Conservation (phyloP, 306 rosid species). For the Dryas drummondii region DNA sequence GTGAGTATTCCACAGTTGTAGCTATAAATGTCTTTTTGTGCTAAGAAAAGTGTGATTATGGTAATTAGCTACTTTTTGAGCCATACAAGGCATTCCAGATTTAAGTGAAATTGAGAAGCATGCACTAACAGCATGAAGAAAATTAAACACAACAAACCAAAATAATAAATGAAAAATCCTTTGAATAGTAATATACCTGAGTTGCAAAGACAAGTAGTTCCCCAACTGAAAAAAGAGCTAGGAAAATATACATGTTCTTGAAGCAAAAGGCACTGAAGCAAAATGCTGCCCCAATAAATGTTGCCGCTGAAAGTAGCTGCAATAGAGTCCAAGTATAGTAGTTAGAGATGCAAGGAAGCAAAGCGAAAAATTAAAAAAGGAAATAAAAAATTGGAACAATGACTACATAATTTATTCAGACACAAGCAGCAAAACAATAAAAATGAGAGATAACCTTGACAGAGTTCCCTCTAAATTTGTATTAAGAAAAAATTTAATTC, state of each 20-base stretch:
- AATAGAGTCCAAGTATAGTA: slow-evolving; percentile 7
- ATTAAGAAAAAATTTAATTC: not conserved
- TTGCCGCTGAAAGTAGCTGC: slow-evolving; percentile 73
- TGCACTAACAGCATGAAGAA: slow-evolving; percentile 1
- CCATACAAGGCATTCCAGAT: not conserved
- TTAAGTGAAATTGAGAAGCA: not conserved
- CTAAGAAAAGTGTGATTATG: not conserved
- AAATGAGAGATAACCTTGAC: not conserved
- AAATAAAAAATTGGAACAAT: not conserved
- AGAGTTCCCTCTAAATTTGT: not conserved
- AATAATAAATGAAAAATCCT: not conserved
- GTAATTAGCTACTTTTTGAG: not conserved
- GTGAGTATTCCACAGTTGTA: not conserved
- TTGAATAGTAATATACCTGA: slow-evolving; percentile 52
- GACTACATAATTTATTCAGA: not conserved
- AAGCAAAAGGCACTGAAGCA: slow-evolving; percentile 69
- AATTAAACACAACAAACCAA: slow-evolving; percentile 19
- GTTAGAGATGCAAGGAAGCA: not conserved
- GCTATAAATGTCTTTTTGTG: not conserved
- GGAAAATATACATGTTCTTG: slow-evolving; percentile 70
- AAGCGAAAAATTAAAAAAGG: not conserved
- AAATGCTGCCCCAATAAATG: slow-evolving; percentile 65
- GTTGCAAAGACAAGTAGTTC: slow-evolving; percentile 76
- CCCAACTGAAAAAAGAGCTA: slow-evolving; percentile 66
- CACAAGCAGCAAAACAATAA: not conserved